These are phyloP conservation scores for Zarea fungicola DNA, from an alignment of 2,329 filamentous ascomycete genomes.

Conservation along the genomic window DNA sequence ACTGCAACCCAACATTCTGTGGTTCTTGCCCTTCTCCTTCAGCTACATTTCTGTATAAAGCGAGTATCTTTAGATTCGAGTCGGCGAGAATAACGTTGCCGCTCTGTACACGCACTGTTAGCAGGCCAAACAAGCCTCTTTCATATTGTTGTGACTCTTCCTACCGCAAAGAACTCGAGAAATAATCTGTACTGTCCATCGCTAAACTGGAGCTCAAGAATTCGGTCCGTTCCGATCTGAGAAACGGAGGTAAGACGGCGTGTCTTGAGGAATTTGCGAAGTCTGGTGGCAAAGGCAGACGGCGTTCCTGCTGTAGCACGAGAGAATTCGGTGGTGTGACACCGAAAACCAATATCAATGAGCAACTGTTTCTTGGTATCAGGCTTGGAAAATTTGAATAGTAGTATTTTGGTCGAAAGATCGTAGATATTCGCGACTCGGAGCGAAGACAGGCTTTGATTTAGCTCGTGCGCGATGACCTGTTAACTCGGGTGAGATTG, in stretches of 20 bases:
- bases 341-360: slow-evolving; percentile 92
- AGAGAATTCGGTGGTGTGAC: slow-evolving; percentile 86
- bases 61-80: slow-evolving; percentile 72
- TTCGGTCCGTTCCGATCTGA: slow-evolving; percentile 88
- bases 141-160: background rate
- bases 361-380: slow-evolving; percentile 84
- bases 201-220: slow-evolving; percentile 88
- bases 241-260: slow-evolving; percentile 72
- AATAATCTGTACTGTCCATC: slow-evolving; percentile 85
- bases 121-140: slow-evolving; percentile 8
- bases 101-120: slow-evolving; percentile 37
- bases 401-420: slow-evolving; percentile 88
- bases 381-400: slow-evolving; percentile 91
- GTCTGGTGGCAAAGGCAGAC: slow-evolving; percentile 74
- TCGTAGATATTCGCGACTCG: slow-evolving; percentile 94
- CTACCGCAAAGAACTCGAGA: slow-evolving; percentile 84
- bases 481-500: slow-evolving; percentile 29
- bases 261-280: slow-evolving; percentile 86
- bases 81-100: slow-evolving; percentile 95
- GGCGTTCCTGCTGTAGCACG: slow-evolving; percentile 80
- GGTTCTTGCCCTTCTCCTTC: slow-evolving; percentile 82
- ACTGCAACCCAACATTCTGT: slow-evolving; percentile 69
- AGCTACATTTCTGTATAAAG: slow-evolving; percentile 72
- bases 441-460: slow-evolving; percentile 66
- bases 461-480: slow-evolving; percentile 93